Base-by-base conservation (phyloP, 805 yeast species). In the Ogataea siamensis region DNA sequence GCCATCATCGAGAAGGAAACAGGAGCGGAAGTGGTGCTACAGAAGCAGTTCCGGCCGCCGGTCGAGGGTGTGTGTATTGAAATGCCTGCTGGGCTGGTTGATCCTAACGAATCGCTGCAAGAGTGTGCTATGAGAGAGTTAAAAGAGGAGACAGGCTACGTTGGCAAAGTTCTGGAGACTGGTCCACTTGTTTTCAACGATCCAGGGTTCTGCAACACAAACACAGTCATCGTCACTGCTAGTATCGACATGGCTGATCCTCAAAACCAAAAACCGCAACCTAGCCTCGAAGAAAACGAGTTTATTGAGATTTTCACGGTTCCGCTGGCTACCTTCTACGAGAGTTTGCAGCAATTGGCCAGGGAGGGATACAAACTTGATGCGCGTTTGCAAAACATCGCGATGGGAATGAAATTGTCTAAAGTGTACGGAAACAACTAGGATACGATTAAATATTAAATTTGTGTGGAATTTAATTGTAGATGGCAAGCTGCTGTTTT, bases 31-130 rank as follows among this genome's bases (percentile, higher is more conserved):
- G 54, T 76, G 18, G 72, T 88, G 6, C 65, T 93, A 12, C 91
- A 87, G 56, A 87, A 86, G 57, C 99, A 91, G 60, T 91, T 83
- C 65, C 73, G 99, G 40, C 96, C 98, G 1, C 98, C 99, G 1
- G 84, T 83, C 3, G 82, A 74, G 37, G 91, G 87, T 13, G 87
- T 91, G 6, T 83, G 94, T 54, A 79, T 91, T 45, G 99, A 91
- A 62, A 73, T 89, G 58, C 99, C 99, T 1, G 99, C 99, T 0
- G 99, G 99, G 0, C 68, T 91, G 46, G 74, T 93, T 28, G 99
- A 91, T 59, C 87, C 89, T 1, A 73, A 76, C 36, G 98, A 93
- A 59, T 59, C 81, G 1, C 62, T 87, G 18, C 88, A 80, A 47
- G 62, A 74, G 5, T 87, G 96, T 25, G 98, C 99, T 0, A 68